Conservation (phyloP, 1,284 basidiomycete species). For the Macrocybe sp. region DNA sequence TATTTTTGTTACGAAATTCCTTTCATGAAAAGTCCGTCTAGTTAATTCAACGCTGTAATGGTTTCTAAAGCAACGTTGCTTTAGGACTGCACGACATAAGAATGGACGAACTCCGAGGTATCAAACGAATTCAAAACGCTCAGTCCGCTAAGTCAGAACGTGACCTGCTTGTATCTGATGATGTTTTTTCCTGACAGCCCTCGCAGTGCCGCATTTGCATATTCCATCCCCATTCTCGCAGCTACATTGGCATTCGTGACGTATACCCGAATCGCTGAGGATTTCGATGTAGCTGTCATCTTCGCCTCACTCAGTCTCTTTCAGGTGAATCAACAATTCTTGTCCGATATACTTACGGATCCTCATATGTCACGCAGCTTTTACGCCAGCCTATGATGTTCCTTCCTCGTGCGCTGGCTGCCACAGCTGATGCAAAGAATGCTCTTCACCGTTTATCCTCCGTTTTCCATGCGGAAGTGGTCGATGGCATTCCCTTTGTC, state of each 20-base stretch:
- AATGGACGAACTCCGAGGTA: conserved; percentile 47
- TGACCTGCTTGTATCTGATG: neutral
- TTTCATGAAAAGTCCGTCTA: conserved; percentile 50
- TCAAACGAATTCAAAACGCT: conserved; percentile 55
- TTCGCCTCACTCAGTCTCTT: conserved; percentile 72
- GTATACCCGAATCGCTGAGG: conserved; percentile 52
- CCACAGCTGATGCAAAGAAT: conserved; percentile 61
- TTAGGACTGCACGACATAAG: conserved; percentile 52
- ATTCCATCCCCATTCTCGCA: conserved; percentile 61
- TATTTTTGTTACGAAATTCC: conserved; percentile 71
- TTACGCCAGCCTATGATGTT: conserved; percentile 68
- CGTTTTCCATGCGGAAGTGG: conserved; percentile 59
- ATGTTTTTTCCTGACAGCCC: neutral
- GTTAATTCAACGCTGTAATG: conserved; percentile 1
- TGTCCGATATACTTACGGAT: conserved; percentile 5
- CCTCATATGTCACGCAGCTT: conserved; percentile 30
- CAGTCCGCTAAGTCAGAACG: conserved; percentile 53
- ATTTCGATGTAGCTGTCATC: conserved; percentile 58
- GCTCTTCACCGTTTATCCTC: conserved; percentile 49
- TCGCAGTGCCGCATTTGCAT: conserved; percentile 44
- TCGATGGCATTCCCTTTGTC: conserved; percentile 34
- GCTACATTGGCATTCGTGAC: conserved; percentile 74
- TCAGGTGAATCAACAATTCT: conserved; percentile 33
- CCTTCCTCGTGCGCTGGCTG: conserved; percentile 59
- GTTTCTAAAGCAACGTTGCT: neutral